phyloP scores from a whole-genome alignment of 352 stramenopile genomes.

The Phytophthora sojae region DNA sequence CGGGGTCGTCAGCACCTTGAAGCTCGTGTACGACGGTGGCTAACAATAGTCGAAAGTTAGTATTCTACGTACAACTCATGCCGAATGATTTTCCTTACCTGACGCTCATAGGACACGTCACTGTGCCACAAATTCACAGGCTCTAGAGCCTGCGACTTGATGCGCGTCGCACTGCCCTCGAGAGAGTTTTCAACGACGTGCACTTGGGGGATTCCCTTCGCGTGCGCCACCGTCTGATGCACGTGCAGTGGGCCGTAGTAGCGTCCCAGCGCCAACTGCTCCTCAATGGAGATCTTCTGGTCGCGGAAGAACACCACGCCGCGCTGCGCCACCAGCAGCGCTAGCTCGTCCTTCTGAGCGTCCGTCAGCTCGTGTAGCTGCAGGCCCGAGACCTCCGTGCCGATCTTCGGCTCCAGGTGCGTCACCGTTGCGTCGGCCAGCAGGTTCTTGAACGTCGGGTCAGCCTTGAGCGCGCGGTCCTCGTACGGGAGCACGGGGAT shows the following conservation, averaged over 20 bases:
- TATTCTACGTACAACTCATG: neutral
- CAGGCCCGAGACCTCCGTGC: constrained; percentile 29
- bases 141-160: constrained; percentile 30
- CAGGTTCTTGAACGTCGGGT: constrained; percentile 34
- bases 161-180: constrained; percentile 13
- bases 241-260: constrained; percentile 31
- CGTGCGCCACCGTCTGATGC: constrained; percentile 17
- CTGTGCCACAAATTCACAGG: constrained; percentile 46
- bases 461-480: constrained; percentile 29
- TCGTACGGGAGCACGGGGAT: constrained; percentile 26
- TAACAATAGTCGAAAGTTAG: constrained; percentile 14
- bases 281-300: constrained; percentile 25
- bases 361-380: constrained; percentile 32
- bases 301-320: constrained; percentile 32
- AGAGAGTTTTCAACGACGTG: constrained; percentile 25
- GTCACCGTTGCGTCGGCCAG: constrained; percentile 21
- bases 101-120: constrained; percentile 49
- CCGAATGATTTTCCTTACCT: constrained; percentile 2
- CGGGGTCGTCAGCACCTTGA: constrained; percentile 41
- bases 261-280: constrained; percentile 27
- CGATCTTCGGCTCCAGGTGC: constrained; percentile 28
- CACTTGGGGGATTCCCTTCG: constrained; percentile 23
- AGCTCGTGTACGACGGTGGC: constrained; percentile 36
- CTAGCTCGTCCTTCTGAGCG: constrained; percentile 27
- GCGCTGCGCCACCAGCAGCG: constrained; percentile 21